These are phyloP conservation scores for Magnolia kwangsiensis DNA, from an alignment of 164 flowering plant genomes.

Conservation along the genomic window DNA sequence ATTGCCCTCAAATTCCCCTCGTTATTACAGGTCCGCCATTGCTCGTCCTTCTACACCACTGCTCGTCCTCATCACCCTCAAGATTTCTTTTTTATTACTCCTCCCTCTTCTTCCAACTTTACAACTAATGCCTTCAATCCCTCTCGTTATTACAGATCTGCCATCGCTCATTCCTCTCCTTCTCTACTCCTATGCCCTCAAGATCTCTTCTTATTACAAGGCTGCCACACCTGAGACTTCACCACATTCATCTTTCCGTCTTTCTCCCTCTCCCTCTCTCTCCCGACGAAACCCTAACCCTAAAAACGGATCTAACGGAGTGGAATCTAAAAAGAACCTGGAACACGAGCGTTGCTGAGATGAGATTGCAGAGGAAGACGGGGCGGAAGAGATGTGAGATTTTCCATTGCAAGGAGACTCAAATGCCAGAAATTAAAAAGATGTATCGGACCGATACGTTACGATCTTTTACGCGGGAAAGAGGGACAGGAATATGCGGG, in stretches of 20 bases:
- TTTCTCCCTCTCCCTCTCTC: not conserved
- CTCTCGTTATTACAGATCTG: not conserved
- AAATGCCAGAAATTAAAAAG: not conserved
- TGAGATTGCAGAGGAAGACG: not conserved
- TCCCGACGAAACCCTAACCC: not conserved
- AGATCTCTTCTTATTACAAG: constrained; percentile 43
- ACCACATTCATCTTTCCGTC: constrained; percentile 30
- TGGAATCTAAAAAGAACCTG: not conserved
- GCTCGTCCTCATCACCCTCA: not conserved
- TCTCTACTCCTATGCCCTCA: constrained; percentile 1
- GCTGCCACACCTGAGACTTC: constrained; percentile 49
- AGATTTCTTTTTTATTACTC: not conserved
- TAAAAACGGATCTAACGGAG: not conserved
- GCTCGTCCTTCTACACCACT: not conserved
- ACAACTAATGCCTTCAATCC: too few species aligned
- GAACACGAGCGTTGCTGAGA: not conserved
- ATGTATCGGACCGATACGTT: not conserved
- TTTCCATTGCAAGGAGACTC: not conserved
- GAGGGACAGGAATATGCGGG: not conserved
- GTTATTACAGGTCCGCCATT: not conserved
- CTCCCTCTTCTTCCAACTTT: not conserved
- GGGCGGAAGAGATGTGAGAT: not conserved
- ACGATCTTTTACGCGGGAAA: not conserved
- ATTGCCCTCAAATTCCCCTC: too few species aligned
- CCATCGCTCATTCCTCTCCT: not conserved